phyloP scores from a whole-genome alignment of 2,329 filamentous ascomycete species.

The Verticillium klebahnii region DNA sequence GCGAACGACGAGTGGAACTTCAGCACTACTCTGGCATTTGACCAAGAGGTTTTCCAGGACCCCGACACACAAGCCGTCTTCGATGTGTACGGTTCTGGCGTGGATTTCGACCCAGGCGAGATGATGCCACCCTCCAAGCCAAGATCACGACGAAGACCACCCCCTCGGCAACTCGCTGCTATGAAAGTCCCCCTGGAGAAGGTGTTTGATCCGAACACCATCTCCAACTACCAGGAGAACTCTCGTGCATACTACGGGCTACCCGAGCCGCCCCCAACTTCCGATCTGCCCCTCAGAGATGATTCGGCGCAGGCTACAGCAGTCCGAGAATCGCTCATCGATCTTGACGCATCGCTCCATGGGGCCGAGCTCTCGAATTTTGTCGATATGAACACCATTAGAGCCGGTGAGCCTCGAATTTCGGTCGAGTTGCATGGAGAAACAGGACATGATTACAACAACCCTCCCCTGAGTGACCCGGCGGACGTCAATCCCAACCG shows the following conservation, averaged over 20 bases:
- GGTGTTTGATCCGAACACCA: slow-evolving; percentile 61
- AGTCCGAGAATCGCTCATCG: slow-evolving; percentile 60
- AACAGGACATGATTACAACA: slow-evolving; percentile 34
- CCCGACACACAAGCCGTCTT: slow-evolving; percentile 54
- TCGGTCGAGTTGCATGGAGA: slow-evolving; percentile 46
- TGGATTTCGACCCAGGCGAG: slow-evolving; percentile 47
- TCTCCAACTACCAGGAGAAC: slow-evolving; percentile 61
- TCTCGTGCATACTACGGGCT: slow-evolving; percentile 56
- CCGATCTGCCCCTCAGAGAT: slow-evolving; percentile 56
- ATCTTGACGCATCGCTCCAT: slow-evolving; percentile 56
- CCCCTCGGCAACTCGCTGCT: slow-evolving; percentile 53
- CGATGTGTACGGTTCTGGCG: slow-evolving; percentile 54
- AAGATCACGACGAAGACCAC: slow-evolving; percentile 49
- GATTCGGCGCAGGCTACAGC: slow-evolving; percentile 43
- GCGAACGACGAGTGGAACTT: slow-evolving; percentile 64
- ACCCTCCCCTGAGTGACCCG: slow-evolving; percentile 53
- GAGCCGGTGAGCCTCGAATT: slow-evolving; percentile 38
- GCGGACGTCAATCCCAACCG: slow-evolving; percentile 48
- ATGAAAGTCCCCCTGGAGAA: slow-evolving; percentile 58
- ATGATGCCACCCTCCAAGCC: slow-evolving; percentile 46
- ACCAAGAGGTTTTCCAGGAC: slow-evolving; percentile 49
- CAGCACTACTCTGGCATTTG: slow-evolving; percentile 61
- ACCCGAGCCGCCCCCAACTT: slow-evolving; percentile 35
- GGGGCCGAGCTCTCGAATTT: slow-evolving; percentile 53
- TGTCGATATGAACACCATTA: slow-evolving; percentile 58